Base-by-base conservation (phyloP, 306 rosid species). In the Prunus armeniaca region DNA sequence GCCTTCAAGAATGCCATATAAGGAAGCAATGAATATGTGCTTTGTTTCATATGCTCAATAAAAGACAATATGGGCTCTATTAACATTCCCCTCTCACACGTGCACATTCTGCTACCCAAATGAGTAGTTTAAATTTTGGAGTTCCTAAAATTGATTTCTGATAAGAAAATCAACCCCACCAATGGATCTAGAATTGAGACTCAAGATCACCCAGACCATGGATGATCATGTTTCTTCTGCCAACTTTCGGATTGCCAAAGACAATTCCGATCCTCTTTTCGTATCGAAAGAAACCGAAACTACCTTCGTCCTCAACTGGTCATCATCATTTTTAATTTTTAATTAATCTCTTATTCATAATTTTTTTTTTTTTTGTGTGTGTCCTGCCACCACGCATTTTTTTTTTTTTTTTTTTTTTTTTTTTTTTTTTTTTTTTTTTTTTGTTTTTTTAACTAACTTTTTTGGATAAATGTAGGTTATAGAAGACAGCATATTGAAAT, bases 111-210 rank as follows among this genome's bases (percentile, higher is more conserved):
- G 1, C 50, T 38, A 51, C 9, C n/a, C 15, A 25, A 1, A 8
- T 10, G 24, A 49, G 11, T 4, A 3, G 5, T 15, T 41, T 11
- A 60, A 60, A 61, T 41, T 17, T 3, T 6, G 27, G 47, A 60
- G 27, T 45, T 43, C 27, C 4, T 4, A 8, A 43, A 60, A 28
- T 63, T 60, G 28, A 25, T 58, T 27, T 27, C 57, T 24, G 9
- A 25, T 18, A 6, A 18, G 22, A 25, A 1, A 15, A 58, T 3
- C 58, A 34, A 60, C 32, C 60, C 64, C 45, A 60, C 41, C 60
- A 32, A 93, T 94, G 98, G 95, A 86, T 77, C 76, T 89, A 5
- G 94, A 88, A 81, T 73, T 91, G 27, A 96, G 89, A 60, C 88
- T 91, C 80, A 90, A 90, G 77, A 76, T 91, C 86, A 91, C 86